phyloP scores from a whole-genome alignment of 805 yeast genomes.

The Nakazawaea ishiwadae region DNA sequence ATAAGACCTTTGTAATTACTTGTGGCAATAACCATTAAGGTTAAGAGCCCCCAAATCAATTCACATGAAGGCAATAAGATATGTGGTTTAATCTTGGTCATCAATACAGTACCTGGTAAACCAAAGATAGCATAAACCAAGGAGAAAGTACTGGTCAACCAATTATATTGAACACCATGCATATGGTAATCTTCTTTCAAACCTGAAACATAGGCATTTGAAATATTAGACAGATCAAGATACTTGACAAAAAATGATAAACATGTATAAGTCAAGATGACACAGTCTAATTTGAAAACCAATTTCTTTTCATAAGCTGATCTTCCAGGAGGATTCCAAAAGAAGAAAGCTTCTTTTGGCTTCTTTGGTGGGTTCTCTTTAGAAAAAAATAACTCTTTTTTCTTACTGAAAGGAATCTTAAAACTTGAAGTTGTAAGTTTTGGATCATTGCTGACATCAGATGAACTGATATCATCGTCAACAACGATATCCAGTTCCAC shows the following conservation, averaged over 20 bases:
- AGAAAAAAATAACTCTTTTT: background rate
- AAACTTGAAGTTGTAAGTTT: background rate
- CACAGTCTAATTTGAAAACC: slow-evolving; percentile 11
- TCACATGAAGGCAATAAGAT: slow-evolving; percentile 19
- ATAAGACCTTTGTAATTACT: slow-evolving; percentile 40
- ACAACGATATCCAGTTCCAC: background rate
- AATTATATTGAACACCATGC: slow-evolving; percentile 24
- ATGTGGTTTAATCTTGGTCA: slow-evolving; percentile 12
- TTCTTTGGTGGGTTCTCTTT: background rate
- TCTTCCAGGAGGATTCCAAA: slow-evolving; percentile 10
- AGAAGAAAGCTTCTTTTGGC: background rate
- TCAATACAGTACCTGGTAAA: slow-evolving; percentile 9
- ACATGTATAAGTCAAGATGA: slow-evolving; percentile 35
- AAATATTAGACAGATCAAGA: slow-evolving; percentile 51
- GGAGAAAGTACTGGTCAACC: slow-evolving; percentile 19
- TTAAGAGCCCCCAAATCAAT: slow-evolving; percentile 25
- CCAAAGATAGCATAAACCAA: slow-evolving; percentile 18
- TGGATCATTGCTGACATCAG: background rate
- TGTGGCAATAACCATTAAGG: slow-evolving; percentile 22
- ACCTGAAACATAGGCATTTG: slow-evolving; percentile 63
- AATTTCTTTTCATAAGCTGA: slow-evolving; percentile 5
- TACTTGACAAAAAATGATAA: slow-evolving; percentile 46
- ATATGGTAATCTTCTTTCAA: slow-evolving; percentile 45
- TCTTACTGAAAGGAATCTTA: slow-evolving; percentile 1
- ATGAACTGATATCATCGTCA: background rate